phyloP scores from a whole-genome alignment of 1,284 basidiomycete genomes.

The Marasmius fiardii region DNA sequence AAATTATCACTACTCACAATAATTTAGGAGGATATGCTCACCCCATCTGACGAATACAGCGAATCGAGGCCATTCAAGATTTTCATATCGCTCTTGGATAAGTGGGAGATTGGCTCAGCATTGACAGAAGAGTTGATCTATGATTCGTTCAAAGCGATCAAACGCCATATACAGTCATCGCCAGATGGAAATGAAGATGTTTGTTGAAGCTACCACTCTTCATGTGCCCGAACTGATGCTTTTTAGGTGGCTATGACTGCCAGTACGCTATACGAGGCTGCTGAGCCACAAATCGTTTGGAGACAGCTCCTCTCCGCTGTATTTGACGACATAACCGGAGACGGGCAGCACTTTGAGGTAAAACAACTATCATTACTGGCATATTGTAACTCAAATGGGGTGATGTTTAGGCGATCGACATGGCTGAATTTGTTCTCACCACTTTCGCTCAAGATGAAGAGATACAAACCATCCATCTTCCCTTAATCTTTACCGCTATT shows the following conservation, averaged over 20 bases:
- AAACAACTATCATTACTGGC: conserved; percentile 9
- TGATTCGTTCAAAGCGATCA: conserved; percentile 76
- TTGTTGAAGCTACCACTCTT: neutral
- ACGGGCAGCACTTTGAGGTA: conserved; percentile 46
- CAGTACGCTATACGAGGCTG: conserved; percentile 87
- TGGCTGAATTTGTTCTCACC: conserved; percentile 68
- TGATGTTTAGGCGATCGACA: conserved; percentile 48
- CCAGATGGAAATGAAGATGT: conserved; percentile 60
- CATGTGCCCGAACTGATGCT: neutral
- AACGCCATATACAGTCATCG: conserved; percentile 48
- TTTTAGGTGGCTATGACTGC: conserved; percentile 78
- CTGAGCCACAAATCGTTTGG: conserved; percentile 90
- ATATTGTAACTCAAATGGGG: neutral
- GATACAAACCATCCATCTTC: conserved; percentile 76
- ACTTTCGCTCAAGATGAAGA: conserved; percentile 84
- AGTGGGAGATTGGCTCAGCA: conserved; percentile 90
- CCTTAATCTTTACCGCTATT: conserved; percentile 67
- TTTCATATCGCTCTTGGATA: conserved; percentile 92
- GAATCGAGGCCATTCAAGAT: conserved; percentile 91
- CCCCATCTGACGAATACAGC: conserved; percentile 64
- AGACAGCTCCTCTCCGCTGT: conserved; percentile 64
- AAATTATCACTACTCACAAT: conserved; percentile 5
- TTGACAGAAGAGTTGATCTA: conserved; percentile 79
- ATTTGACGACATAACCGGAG: conserved; percentile 46
- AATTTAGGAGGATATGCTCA: conserved; percentile 68